Conservation (phyloP, 2,329 filamentous ascomycete species). For the Botrytis byssoidea region DNA sequence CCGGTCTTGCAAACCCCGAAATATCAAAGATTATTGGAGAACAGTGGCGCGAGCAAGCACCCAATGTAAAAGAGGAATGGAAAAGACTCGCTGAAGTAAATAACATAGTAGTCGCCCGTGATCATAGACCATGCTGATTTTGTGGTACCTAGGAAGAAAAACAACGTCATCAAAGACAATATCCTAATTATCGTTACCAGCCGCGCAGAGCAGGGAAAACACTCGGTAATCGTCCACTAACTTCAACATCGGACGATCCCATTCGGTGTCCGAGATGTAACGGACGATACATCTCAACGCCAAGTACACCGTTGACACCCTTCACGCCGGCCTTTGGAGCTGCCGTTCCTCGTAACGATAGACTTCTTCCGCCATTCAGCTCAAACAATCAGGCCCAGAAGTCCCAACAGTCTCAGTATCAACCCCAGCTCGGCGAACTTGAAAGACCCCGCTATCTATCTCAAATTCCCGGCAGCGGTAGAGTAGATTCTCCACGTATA, state of each 20-base stretch:
- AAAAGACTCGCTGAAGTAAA: constrained; percentile 78
- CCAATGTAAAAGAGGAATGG: constrained; percentile 79
- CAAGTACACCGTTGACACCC: constrained; percentile 38
- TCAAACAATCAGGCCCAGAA: constrained; percentile 6
- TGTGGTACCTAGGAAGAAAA: constrained; percentile 69
- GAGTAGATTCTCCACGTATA: constrained; percentile 34
- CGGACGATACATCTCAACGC: constrained; percentile 46
- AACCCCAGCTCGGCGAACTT: constrained; percentile 26
- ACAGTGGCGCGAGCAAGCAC: constrained; percentile 78
- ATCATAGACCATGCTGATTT: neutral
- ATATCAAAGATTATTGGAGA: constrained; percentile 93
- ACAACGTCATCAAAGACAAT: constrained; percentile 79
- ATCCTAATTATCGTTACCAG: constrained; percentile 93
- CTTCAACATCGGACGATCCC: constrained; percentile 47
- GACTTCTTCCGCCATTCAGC: constrained; percentile 28
- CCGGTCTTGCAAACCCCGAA: constrained; percentile 89
- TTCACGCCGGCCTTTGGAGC: constrained; percentile 32
- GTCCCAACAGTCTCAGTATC: neutral
- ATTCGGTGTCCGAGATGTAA: constrained; percentile 69
- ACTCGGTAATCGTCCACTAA: constrained; percentile 28
- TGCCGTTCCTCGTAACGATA: constrained; percentile 25
- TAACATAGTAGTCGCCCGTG: neutral
- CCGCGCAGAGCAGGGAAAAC: constrained; percentile 49
- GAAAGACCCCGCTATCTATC: constrained; percentile 28
- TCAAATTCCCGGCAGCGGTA: constrained; percentile 30